Percentiles rank a stretch among this genome's conserved stretches.
Evolutionary conservation across 2,329 filamentous ascomycete genomes (phyloP).

Genomic region (Sporothrix sp.): DNA sequence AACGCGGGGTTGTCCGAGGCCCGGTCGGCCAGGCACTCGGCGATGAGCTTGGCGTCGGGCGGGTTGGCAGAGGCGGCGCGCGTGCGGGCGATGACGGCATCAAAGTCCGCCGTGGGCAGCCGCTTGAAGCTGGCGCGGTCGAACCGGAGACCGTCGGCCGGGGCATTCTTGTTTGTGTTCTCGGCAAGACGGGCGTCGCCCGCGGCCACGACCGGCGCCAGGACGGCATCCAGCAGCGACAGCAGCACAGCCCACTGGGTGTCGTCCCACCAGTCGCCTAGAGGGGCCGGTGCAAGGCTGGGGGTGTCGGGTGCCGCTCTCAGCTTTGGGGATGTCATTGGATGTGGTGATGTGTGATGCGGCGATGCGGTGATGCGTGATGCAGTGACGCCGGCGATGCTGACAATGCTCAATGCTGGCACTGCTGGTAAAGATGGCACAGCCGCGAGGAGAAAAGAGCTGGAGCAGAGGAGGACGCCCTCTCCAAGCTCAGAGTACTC

Average conservation of each 20-base stretch:
- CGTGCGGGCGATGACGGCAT: conserved; percentile 32
- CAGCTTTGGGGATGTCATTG: not conserved
- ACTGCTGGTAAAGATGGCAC: not conserved
- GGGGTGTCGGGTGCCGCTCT: not conserved
- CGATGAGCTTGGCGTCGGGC: conserved; percentile 33
- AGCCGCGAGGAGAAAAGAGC: not conserved
- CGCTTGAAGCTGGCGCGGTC: conserved; percentile 34
- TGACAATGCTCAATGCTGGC: not conserved
- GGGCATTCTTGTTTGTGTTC: not conserved
- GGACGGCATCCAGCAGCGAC: conserved; percentile 46
- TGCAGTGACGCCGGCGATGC: not conserved
- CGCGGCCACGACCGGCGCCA: conserved; percentile 47
- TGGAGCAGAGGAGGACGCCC: no score
- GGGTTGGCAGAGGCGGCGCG: conserved; percentile 28
- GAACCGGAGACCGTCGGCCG: conserved; percentile 6
- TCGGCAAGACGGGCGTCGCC: conserved; percentile 17
- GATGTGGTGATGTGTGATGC: not conserved
- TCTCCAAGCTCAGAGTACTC: no score
- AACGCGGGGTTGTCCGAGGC: conserved; percentile 45
- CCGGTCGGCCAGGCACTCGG: conserved; percentile 43
- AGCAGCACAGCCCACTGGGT: conserved; percentile 46
- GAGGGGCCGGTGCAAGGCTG: conserved; percentile 6
- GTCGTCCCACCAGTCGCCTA: conserved; percentile 32
- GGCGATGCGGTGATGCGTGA: not conserved
- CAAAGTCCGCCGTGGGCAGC: conserved; percentile 41